A percentile compares a stretch with the other conserved stretches of the same genome.
phyloP scores from a whole-genome alignment of 371 early-diverging fungal genomes.

The Parasitella parasitica region DNA sequence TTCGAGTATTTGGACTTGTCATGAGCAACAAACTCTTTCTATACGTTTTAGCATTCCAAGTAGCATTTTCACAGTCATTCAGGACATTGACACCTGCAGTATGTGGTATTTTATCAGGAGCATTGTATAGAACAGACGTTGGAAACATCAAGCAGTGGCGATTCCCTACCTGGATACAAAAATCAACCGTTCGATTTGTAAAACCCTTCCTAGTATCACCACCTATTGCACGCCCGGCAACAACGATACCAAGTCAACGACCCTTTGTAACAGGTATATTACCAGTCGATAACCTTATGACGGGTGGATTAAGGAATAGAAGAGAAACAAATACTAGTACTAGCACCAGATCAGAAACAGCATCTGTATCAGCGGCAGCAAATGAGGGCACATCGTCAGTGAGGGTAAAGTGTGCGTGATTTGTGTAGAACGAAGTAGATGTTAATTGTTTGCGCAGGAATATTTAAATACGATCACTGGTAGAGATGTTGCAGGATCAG shows the following conservation, averaged over 20 bases:
- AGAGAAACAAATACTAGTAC: slow-evolving; percentile 7
- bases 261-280: slow-evolving; percentile 21
- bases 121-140: slow-evolving; percentile 59
- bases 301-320: slow-evolving; percentile 34
- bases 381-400: slow-evolving; percentile 21
- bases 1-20: slow-evolving; percentile 62
- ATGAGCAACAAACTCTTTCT: slow-evolving; percentile 65
- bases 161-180: slow-evolving; percentile 45
- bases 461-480: slow-evolving; percentile 61
- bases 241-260: slow-evolving; percentile 45
- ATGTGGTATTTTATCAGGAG: slow-evolving; percentile 63
- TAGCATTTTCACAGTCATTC: slow-evolving; percentile 57
- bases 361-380: slow-evolving; percentile 3
- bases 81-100: slow-evolving; percentile 53
- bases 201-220: slow-evolving; percentile 43
- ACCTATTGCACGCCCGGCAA: slow-evolving; percentile 51
- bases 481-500: slow-evolving; percentile 35
- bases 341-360: background rate
- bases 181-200: slow-evolving; percentile 32
- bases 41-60: slow-evolving; percentile 60
- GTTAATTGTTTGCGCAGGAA: slow-evolving; percentile 36
- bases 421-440: too few relatives aligned
- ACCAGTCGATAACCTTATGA: slow-evolving; percentile 34
- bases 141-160: slow-evolving; percentile 66
- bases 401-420: too few relatives aligned